Evolutionary conservation across 345 rosid species (phyloP), one percentile per base, ranked within the genome.

Genomic region (Eucalyptus tenuipes): DNA sequence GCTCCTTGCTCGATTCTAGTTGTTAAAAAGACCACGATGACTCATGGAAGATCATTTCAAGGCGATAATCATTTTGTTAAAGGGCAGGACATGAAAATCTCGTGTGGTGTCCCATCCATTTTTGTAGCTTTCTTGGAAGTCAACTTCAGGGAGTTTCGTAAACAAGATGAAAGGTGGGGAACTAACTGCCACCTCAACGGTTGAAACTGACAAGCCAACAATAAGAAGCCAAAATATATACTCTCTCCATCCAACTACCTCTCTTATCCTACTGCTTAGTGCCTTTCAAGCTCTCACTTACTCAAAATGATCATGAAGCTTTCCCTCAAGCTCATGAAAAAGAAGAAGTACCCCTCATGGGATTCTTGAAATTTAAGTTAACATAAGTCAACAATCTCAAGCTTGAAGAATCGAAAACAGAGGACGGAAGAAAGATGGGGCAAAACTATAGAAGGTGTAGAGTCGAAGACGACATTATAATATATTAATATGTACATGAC

Each of bases 131-230:
- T 86, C 87, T 37, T 86, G 81, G 81, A 55, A 40, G 85, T 86
- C 68, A 71, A 64, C 61, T 68, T 86, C 86, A 86, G 88, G 6
- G 68, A 86, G 90, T 86, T 85, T 86, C 88, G 80, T 89, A 61
- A 50, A 84, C 48, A 6, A 59, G 50, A 14, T 49, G 52, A 57
- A 86, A 87, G 88, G 59, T 52, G 86, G 91, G 88, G 89, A 87
- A 50, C 88, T 49, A 90, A 89, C 52, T 59, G 82, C 91, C 59
- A 85, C 27, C 42, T 84, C 91, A 91, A 92, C 93, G 75, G 92
- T 89, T 85, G 90, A 92, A 92, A 90, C 89, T 37, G 92, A 93
- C 93, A 88, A 86, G 64, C 48, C 92, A 92, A 92, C 92, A 64
- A 91, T 40, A 86, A 84, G 44, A 87, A 80, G 47, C 88, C 47